phyloP scores from a whole-genome alignment of 345 rosid species.

The Ceriops tagal region DNA sequence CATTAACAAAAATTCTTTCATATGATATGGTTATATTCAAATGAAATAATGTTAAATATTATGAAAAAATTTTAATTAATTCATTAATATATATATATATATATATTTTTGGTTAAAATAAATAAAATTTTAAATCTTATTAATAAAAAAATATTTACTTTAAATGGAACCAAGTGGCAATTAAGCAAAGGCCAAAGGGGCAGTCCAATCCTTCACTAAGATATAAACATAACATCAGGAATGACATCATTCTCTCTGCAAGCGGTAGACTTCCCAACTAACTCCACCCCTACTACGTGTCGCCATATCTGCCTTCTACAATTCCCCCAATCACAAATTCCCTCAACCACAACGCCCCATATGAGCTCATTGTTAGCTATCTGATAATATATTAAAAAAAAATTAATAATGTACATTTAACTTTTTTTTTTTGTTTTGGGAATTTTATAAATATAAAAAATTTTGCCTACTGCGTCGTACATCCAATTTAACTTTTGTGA shows the following conservation, averaged over 20 bases:
- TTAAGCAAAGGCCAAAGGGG: slow-evolving; percentile 31
- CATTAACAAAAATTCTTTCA: neutral
- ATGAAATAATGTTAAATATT: too few species aligned
- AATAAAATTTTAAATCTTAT: too few species aligned
- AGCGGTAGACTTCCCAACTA: slow-evolving; percentile 32
- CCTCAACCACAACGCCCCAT: neutral
- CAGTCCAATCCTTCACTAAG: slow-evolving; percentile 44
- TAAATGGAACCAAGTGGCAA: neutral
- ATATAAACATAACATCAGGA: slow-evolving; percentile 50
- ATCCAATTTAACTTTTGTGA: neutral
- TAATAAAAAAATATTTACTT: too few species aligned
- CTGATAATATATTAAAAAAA: too few species aligned
- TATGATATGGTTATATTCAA: neutral
- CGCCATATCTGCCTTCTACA: slow-evolving; percentile 38
- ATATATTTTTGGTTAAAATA: too few species aligned
- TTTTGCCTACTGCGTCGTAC: too few species aligned
- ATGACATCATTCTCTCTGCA: slow-evolving; percentile 58
- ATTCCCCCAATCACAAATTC: slow-evolving; percentile 2
- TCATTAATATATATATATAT: too few species aligned
- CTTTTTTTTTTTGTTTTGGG: too few species aligned
- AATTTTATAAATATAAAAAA: too few species aligned
- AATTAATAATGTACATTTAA: too few species aligned
- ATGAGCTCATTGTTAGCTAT: too few species aligned
- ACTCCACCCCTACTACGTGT: slow-evolving; percentile 36
- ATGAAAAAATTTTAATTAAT: too few species aligned